Conservation (phyloP, 768 basidiomycete genomes). For the Psilocybe sp. region DNA sequence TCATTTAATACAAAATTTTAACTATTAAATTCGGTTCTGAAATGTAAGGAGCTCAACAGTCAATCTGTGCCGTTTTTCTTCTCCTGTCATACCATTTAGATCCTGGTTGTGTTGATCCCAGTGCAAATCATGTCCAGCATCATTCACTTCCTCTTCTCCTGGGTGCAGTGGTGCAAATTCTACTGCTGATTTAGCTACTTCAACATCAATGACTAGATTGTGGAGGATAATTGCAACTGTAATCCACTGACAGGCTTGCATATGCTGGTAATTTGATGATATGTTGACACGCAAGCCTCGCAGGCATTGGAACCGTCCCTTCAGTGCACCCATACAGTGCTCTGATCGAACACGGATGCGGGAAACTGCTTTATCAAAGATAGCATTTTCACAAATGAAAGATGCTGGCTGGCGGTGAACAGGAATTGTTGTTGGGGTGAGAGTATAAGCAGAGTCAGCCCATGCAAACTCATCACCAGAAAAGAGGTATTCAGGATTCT, state of each 20-base stretch:
- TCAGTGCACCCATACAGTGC: slow-evolving; percentile 34
- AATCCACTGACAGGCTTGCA: slow-evolving; percentile 26
- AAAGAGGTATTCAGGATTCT: slow-evolving; percentile 22
- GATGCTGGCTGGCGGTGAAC: slow-evolving; percentile 29
- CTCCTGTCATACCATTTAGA: no score
- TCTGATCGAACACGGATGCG: slow-evolving; percentile 30
- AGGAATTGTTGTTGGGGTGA: slow-evolving; percentile 8
- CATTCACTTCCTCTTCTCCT: no score
- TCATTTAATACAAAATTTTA: no score
- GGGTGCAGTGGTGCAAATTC: no score
- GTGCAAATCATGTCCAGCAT: no score
- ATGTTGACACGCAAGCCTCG: slow-evolving; percentile 28
- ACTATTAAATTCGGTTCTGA: no score
- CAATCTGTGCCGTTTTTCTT: no score
- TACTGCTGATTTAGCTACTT: slow-evolving; percentile 14
- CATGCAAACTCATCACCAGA: slow-evolving; percentile 25
- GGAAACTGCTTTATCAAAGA: slow-evolving; percentile 25
- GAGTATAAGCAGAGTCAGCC: slow-evolving; percentile 18
- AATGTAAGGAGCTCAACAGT: no score
- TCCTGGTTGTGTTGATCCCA: no score
- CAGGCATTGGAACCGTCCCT: slow-evolving; percentile 30
- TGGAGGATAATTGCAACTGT: slow-evolving; percentile 31
- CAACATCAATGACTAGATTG: slow-evolving; percentile 30
- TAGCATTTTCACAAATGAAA: slow-evolving; percentile 18
- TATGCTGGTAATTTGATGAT: slow-evolving; percentile 22